phyloP scores from a whole-genome alignment of 2,329 filamentous ascomycete genomes.

The Aspergillus pseudonomiae region DNA sequence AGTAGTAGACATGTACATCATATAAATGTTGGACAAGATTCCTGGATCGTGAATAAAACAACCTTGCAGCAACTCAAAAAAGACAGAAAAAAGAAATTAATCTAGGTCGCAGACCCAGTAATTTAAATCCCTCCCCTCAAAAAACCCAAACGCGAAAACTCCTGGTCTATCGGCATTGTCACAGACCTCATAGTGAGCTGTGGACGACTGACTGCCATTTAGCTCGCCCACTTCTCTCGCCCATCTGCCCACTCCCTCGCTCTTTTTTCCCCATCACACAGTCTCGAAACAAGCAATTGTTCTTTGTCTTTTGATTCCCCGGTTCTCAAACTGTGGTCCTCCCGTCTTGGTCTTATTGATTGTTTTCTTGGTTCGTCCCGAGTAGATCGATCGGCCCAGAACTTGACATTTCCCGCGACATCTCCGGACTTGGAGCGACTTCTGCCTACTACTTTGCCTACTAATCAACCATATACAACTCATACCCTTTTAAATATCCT shows the following conservation, averaged over 20 bases:
- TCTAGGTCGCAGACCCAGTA: neutral
- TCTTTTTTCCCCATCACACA: neutral
- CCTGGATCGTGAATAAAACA: neutral
- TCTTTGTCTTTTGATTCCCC: neutral
- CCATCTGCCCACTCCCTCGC: neutral
- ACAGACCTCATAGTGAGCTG: conserved; percentile 1
- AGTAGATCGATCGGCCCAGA: conserved; percentile 33
- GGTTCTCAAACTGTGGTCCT: neutral
- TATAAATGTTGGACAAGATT: neutral
- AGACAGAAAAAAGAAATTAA: neutral
- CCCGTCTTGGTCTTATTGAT: neutral
- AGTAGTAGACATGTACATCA: neutral
- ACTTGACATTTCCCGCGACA: conserved; percentile 1
- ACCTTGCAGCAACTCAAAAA: neutral
- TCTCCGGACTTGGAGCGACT: neutral
- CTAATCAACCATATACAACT: neutral
- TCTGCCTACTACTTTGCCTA: neutral
- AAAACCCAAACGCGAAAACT: neutral
- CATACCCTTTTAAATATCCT: neutral
- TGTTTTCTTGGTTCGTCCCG: conserved; percentile 26
- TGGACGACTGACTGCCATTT: neutral
- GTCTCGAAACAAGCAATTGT: neutral
- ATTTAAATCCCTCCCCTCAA: neutral
- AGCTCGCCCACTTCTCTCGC: neutral
- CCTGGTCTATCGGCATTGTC: neutral